Percentiles rank a stretch among this genome's conserved stretches.
Evolutionary conservation across 495 filamentous ascomycete genomes (phyloP).

Genomic region (Xeromyces bisporus): DNA sequence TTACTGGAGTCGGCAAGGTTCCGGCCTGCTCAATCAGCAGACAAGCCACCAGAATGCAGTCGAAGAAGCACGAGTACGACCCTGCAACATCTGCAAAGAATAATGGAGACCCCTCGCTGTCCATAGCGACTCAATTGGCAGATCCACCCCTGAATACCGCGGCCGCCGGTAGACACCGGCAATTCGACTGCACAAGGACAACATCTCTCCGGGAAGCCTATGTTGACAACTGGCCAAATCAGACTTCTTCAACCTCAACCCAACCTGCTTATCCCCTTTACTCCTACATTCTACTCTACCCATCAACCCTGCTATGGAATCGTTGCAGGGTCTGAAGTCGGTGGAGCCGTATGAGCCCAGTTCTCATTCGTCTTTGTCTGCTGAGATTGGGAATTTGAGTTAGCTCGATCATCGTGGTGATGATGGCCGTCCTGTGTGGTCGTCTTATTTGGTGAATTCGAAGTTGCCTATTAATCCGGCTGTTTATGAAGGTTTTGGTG

Average conservation of each 20-base stretch:
- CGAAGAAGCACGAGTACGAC: slow-evolving; percentile 2
- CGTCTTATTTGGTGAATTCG: slow-evolving; percentile 1
- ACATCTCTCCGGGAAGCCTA: no score
- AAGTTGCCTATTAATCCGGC: slow-evolving; percentile 2
- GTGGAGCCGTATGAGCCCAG: neutral
- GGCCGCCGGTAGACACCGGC: slow-evolving; percentile 6
- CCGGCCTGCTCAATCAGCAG: slow-evolving; percentile 5
- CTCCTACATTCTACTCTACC: slow-evolving; percentile 11
- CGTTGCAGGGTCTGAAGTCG: no score
- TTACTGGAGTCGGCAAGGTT: slow-evolving; percentile 11
- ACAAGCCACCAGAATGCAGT: slow-evolving; percentile 1
- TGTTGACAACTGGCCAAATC: no score
- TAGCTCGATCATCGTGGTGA: no score
- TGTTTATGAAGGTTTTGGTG: slow-evolving; percentile 4
- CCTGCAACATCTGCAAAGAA: no score
- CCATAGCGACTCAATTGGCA: slow-evolving; percentile 5
- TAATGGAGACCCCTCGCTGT: slow-evolving; percentile 5
- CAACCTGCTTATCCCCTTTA: no score
- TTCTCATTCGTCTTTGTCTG: neutral
- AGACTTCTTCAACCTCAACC: no score
- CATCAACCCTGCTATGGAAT: slow-evolving; percentile 16
- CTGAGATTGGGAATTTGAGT: neutral
- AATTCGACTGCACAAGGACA: no score
- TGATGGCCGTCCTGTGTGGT: no score
- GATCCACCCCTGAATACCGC: slow-evolving; percentile 5